Evolutionary conservation across 108 stramenopile species (phyloP).

Genomic region (Aurantiochytrium sp.): DNA sequence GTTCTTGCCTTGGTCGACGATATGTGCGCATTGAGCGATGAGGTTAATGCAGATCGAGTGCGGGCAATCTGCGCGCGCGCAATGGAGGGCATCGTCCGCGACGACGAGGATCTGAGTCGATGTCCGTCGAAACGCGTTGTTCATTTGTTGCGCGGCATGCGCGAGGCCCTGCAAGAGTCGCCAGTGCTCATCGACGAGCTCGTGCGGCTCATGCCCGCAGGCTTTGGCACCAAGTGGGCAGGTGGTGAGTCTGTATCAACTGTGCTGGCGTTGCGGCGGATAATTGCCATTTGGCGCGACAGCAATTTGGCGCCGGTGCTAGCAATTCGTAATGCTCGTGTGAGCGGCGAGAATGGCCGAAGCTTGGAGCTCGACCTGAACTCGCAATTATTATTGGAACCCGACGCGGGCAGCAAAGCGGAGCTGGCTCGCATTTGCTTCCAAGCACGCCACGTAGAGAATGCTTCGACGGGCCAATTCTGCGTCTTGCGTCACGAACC

Average conservation of each 20-base stretch:
- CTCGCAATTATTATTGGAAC: not conserved
- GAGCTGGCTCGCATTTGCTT: not conserved
- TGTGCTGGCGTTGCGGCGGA: not conserved
- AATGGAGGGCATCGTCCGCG: not conserved
- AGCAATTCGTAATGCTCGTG: not conserved
- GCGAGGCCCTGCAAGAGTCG: not conserved
- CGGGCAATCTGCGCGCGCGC: not conserved
- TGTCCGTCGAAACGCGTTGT: not conserved
- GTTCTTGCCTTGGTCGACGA: not conserved
- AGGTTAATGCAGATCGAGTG: not conserved
- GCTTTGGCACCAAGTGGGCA: not conserved
- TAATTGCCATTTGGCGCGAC: not conserved
- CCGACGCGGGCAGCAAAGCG: not conserved
- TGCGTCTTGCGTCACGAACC: conserved; percentile 5
- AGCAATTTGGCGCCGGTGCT: not conserved
- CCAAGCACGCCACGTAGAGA: not conserved
- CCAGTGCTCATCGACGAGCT: not conserved
- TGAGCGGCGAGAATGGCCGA: not conserved
- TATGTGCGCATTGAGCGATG: not conserved
- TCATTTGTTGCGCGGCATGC: not conserved
- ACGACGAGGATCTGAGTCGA: not conserved
- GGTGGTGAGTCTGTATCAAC: not conserved
- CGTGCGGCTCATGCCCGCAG: not conserved
- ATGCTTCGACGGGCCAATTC: not conserved
- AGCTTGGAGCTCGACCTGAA: not conserved